Percentiles rank a stretch among this genome's conserved stretches.
These are phyloP conservation scores for Earliella scabrosa DNA, from an alignment of 1,284 basidiomycete genomes.

Conservation along the genomic window DNA sequence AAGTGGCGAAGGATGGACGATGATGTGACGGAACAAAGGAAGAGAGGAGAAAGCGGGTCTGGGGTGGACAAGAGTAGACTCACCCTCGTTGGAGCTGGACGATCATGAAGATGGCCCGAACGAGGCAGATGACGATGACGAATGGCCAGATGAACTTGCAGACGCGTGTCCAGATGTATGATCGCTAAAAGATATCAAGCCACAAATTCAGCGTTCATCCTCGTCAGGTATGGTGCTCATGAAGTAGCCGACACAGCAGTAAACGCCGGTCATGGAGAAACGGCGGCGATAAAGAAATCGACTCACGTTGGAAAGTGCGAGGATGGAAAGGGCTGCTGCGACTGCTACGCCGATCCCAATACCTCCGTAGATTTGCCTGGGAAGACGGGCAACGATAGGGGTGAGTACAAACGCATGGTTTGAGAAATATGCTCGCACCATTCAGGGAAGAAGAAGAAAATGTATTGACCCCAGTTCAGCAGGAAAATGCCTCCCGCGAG, in stretches of 20 bases:
- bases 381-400: not conserved
- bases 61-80: slow-evolving; percentile 33
- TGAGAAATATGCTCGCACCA: slow-evolving; percentile 44
- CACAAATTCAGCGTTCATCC: not conserved
- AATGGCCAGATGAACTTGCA: slow-evolving; percentile 77
- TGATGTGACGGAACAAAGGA: slow-evolving; percentile 14
- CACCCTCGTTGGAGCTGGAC: slow-evolving; percentile 72
- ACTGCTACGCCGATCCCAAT: slow-evolving; percentile 64
- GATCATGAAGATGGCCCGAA: slow-evolving; percentile 78
- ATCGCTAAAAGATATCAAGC: slow-evolving; percentile 48
- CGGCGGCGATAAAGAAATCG: slow-evolving; percentile 26
- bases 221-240: not conserved
- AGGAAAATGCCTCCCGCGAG: slow-evolving; percentile 72
- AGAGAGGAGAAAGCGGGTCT: not conserved
- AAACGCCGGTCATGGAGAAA: not conserved
- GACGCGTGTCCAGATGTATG: slow-evolving; percentile 73
- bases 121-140: slow-evolving; percentile 65
- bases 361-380: slow-evolving; percentile 77
- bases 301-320: slow-evolving; percentile 71
- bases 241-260: not conserved
- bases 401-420: not conserved
- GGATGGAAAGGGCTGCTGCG: slow-evolving; percentile 58
- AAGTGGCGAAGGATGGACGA: slow-evolving; percentile 7
- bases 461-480: slow-evolving; percentile 64
- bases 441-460: slow-evolving; percentile 76